Conservation (phyloP, 805 yeast species). For the Lipomyces starkeyi region DNA sequence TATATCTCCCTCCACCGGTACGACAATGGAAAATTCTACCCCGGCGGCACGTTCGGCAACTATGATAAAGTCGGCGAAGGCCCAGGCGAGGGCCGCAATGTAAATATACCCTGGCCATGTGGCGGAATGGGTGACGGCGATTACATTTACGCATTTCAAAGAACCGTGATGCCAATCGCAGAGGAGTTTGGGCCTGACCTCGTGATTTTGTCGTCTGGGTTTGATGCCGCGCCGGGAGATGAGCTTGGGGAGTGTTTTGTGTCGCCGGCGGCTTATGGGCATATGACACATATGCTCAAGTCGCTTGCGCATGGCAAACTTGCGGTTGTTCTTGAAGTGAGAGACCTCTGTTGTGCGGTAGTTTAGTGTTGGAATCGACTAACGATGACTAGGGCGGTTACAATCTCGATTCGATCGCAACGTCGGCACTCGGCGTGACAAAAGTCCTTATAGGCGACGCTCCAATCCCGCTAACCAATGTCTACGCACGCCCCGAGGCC, state of each 20-base stretch:
- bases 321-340: conserved; percentile 77
- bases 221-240: conserved; percentile 99
- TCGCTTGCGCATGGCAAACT: conserved; percentile 86
- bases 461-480: conserved; percentile 72
- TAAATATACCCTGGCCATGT: conserved; percentile 92
- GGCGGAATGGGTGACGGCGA: conserved; percentile 96
- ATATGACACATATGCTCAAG: conserved; percentile 91
- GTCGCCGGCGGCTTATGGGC: conserved; percentile 93
- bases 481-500: conserved; percentile 75
- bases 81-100: conserved; percentile 74
- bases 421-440: conserved; percentile 89
- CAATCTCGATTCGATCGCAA: conserved; percentile 86
- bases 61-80: conserved; percentile 84
- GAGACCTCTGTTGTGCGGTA: not conserved
- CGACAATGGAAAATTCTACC: conserved; percentile 90
- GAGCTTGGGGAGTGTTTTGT: conserved; percentile 96
- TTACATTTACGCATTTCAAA: conserved; percentile 87
- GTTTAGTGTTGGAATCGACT: not conserved
- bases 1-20: conserved; percentile 92
- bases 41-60: conserved; percentile 88
- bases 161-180: conserved; percentile 85
- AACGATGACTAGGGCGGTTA: conserved; percentile 74
- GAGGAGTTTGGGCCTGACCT: conserved; percentile 91
- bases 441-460: conserved; percentile 94
- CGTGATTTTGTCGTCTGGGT: conserved; percentile 91